Evolutionary conservation across 345 rosid species (phyloP), one percentile per base, ranked within the genome.

Genomic region (Geranium brycei): DNA sequence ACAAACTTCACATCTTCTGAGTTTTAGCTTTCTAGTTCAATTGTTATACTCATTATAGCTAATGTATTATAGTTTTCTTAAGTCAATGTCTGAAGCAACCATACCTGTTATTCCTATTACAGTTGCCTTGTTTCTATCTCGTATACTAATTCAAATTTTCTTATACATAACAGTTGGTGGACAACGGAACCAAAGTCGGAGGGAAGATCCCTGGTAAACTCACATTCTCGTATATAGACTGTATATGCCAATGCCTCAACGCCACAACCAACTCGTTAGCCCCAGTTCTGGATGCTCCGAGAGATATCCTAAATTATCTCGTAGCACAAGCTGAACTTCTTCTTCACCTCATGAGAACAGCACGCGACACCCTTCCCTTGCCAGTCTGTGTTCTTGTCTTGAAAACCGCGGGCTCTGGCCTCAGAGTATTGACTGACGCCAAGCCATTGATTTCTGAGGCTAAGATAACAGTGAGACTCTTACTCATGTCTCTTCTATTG

Each of bases 281-380:
- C 67, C 75, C 82, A 38, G 61, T 71, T 56, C 67, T 76, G 64
- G 86, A 82, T 69, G 81, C 83, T 41, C 72, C 88, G 4, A 68
- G 79, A 69, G 78, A 78, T 67, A 76, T 81, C 62, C 76, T 85
- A 64, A 80, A 80, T 74, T 78, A 75, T 66, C 87, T 93, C 65
- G 64, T 78, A 58, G 87, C 88, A 62, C 86, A 86, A 71, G 83
- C 81, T 53, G 91, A 87, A 71, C 67, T 93, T 63, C 81, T 93
- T 71, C 80, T 83, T 62, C 76, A 68, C 72, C 81, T 90, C 59
- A 72, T 79, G 66, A 83, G 82, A 80, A 77, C 79, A 11, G 77
- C 71, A 5, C 65, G 63, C 64, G 77, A 66, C 57, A 74, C 75
- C 66, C 70, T 83, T 56, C 47, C 91, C 19, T 58, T 69, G 62